Conservation (phyloP, 176 grass and related monocot species). For the Leersia perrieri region DNA sequence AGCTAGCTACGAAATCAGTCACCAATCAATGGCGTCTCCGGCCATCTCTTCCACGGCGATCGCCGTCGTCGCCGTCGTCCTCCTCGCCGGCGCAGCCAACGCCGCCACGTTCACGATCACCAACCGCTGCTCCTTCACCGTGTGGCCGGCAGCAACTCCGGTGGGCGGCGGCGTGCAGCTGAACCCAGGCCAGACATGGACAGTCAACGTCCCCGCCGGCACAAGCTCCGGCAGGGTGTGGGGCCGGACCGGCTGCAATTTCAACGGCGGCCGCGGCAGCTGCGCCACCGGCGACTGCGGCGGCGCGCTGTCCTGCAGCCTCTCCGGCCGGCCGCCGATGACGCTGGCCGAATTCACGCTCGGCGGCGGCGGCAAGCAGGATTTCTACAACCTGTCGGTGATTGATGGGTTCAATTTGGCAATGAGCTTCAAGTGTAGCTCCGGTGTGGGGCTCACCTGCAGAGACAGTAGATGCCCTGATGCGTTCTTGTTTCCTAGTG, state of each 20-base stretch:
- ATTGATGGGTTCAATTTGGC: constrained; percentile 19
- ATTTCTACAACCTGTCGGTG: constrained; percentile 11
- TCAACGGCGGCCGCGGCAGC: background rate
- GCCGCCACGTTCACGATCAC: constrained; percentile 39
- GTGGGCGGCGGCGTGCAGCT: constrained; percentile 15
- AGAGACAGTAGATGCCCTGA: background rate
- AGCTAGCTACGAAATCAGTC: no score
- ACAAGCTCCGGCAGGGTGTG: constrained; percentile 1
- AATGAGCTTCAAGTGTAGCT: background rate
- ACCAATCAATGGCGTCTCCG: constrained; percentile 35
- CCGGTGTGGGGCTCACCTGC: background rate
- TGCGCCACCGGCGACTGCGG: background rate
- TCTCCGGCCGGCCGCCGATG: background rate
- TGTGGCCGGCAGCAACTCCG: constrained; percentile 43
- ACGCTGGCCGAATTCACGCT: constrained; percentile 26
- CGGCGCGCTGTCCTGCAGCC: background rate
- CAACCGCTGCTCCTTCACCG: constrained; percentile 49
- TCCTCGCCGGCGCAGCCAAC: background rate
- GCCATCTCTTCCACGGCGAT: background rate
- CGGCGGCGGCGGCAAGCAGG: background rate
- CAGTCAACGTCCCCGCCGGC: background rate
- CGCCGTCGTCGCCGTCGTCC: constrained; percentile 21
- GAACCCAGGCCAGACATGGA: background rate
- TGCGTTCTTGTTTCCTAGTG: background rate
- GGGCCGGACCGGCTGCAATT: constrained; percentile 23